Evolutionary conservation across 768 basidiomycete genomes (phyloP), one percentile per base, ranked within the genome.

Genomic region (Leccinum disarticulatum): DNA sequence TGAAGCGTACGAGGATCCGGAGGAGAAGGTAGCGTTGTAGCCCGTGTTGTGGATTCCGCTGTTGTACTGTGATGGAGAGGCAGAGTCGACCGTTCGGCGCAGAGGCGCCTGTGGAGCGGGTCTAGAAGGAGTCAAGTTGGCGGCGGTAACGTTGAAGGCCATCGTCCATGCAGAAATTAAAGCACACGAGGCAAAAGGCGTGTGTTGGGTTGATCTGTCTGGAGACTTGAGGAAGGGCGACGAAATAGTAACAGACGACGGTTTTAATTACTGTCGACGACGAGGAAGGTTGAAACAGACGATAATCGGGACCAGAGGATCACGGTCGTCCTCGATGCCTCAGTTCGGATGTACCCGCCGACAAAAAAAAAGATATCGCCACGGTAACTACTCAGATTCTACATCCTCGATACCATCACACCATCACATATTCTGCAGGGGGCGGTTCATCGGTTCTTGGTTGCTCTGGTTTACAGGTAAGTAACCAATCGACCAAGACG

Each of bases 101-200:
- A 77, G 67, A 3, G 90, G 90, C 3, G 85, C 87, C 55, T 83
- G 84, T 14, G 91, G 91, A 5, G 90, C 90, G 55, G 91, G 90
- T 43, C 91, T 81, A 38, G 87, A 84, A 55, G 91, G 91, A 1
- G 87, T 91, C 61, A 92, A 76, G 55, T 87, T 88, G 46, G 82
- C 74, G 22, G 84, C 70, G 47, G 81, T 71, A 59, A 81, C 76
- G 63, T 80, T 79, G 71, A 76, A 83, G 52, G 82, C 77, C 81
- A 83, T 82, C 27, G 66, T 63, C 61, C 61, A 60, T 65, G 28
- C 60, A 54, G 57, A 43, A 51, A 67, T 61, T 22, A 60, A 57
- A 62, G 54, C 10, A 46, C 63, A 57, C 63, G 64, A 62, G 66
- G 64, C 38, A 47, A 22, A 22, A 22, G 22, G 22, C 22, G 22